A percentile compares a stretch with the other conserved stretches of the same genome.
Evolutionary conservation across 2,329 filamentous ascomycete genomes (phyloP).

Genomic region (Sarocladium strictum): DNA sequence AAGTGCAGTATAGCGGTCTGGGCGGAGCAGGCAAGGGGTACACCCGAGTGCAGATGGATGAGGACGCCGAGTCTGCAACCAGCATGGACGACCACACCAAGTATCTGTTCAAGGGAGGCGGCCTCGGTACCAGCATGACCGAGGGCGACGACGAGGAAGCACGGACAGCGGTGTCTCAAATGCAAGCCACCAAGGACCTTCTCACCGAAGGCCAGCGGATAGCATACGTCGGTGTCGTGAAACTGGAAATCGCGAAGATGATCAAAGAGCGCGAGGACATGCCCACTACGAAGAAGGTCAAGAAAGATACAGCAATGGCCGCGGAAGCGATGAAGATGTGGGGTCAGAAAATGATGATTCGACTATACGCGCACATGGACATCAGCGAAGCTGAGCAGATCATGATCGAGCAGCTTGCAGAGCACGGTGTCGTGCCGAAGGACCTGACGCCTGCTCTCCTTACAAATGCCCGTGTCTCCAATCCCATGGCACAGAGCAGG

Average conservation of each 20-base stretch:
- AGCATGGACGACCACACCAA: slow-evolving; percentile 97
- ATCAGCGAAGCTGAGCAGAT: slow-evolving; percentile 86
- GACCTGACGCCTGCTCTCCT: slow-evolving; percentile 84
- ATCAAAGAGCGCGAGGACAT: slow-evolving; percentile 59
- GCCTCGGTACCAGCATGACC: slow-evolving; percentile 44
- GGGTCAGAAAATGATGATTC: slow-evolving; percentile 97
- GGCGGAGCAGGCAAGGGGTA: slow-evolving; percentile 93
- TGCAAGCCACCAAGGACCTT: slow-evolving; percentile 93
- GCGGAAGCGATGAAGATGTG: slow-evolving; percentile 86
- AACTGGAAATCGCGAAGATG: slow-evolving; percentile 76
- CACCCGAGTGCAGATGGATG: slow-evolving; percentile 88
- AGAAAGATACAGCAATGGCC: slow-evolving; percentile 64
- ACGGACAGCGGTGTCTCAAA: slow-evolving; percentile 79
- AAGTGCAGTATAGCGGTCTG: slow-evolving; percentile 65
- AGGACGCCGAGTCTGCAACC: slow-evolving; percentile 87
- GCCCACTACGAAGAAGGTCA: slow-evolving; percentile 57
- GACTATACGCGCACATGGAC: slow-evolving; percentile 93
- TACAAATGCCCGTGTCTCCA: slow-evolving; percentile 87
- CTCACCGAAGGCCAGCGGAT: slow-evolving; percentile 93
- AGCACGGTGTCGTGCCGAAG: slow-evolving; percentile 79
- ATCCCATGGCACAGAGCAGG: slow-evolving; percentile 63
- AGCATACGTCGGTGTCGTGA: slow-evolving; percentile 87
- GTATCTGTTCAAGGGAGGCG: slow-evolving; percentile 73
- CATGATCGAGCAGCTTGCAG: slow-evolving; percentile 96
- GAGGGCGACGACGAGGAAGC: slow-evolving; percentile 78